Base-by-base conservation (phyloP, 495 filamentous ascomycete genomes). In the Trichocladium antarcticum region DNA sequence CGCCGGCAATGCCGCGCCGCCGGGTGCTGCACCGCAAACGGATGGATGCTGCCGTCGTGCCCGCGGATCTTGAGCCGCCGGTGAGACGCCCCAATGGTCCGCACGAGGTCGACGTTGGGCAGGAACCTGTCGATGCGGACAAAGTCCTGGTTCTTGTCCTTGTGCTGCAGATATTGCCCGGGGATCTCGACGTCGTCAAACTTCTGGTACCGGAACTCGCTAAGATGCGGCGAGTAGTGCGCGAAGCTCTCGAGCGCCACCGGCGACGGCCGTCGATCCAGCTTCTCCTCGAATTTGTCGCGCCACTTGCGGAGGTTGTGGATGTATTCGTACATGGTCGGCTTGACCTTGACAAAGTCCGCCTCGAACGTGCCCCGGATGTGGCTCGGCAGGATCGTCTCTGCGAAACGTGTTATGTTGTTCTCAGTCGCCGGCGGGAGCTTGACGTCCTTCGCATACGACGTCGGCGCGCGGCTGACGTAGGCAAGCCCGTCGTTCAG, bases 181-280 rank as follows among this genome's bases (percentile, higher is more conserved):
- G 93, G 93, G 37, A 99, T 81, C 67, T 99, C 93, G 37, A 99
- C 90, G 53, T 97, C 93, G 62, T 99, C 93, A 55, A 97, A 95
- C 62, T 95, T 96, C 60, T 88, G 81, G 71, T 95, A 97, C 39
- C 86, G 76, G 71, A 97, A 97, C 62, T 97, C 93, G 69, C 87
- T 95, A 38, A 99, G 78, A 57, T 92, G 84, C 17, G 84, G 84
- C 21, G 87, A 93, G 62, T 83, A 92, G 41, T 65, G 63, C 12
- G 61, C 61, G 27, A 58, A 65, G 24, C 65, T 70, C 63, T 97
- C 93, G 15, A 99, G 71, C 50, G 73, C 74, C 40, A 85, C 77
- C 11, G 73, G 74, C 14, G 80, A 72, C 24, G 70, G 63, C 31
- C 93, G 78, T n/a, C 87, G 83, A 63, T 99, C 93, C 41, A 99